Evolutionary conservation across 2,329 filamentous ascomycete genomes (phyloP).

Genomic region (Pseudocercospora musae): DNA sequence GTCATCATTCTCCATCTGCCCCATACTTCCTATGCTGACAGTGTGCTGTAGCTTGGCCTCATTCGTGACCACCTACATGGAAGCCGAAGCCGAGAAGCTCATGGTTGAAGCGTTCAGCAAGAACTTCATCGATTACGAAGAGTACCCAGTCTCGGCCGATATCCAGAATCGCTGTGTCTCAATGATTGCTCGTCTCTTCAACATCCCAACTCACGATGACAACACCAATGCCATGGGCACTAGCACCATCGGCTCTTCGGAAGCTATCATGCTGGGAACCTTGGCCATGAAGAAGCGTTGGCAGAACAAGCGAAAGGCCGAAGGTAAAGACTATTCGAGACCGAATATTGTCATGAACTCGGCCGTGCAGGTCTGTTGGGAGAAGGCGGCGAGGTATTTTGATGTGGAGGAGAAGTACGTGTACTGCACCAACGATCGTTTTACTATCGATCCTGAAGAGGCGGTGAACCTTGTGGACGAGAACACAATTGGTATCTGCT

Average conservation of each 20-base stretch:
- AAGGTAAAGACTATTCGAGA: conserved; percentile 72
- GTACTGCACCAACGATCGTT: conserved; percentile 60
- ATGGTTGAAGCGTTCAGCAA: conserved; percentile 87
- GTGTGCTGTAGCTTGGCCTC: conserved; percentile 67
- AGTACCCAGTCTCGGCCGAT: conserved; percentile 50
- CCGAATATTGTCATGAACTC: conserved; percentile 96
- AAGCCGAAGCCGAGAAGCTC: conserved; percentile 92
- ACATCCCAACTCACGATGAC: conserved; percentile 61
- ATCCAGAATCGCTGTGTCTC: conserved; percentile 78
- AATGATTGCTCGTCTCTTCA: conserved; percentile 79
- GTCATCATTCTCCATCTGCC: conserved; percentile 43
- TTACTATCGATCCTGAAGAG: conserved; percentile 62
- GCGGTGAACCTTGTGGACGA: conserved; percentile 62
- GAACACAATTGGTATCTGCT: conserved; percentile 85
- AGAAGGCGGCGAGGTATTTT: conserved; percentile 61
- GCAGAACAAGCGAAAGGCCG: conserved; percentile 80
- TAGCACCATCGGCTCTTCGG: conserved; percentile 83
- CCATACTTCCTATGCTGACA: neutral
- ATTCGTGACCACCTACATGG: conserved; percentile 97
- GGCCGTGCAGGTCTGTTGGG: conserved; percentile 96
- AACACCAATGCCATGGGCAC: conserved; percentile 73
- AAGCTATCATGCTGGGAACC: conserved; percentile 78
- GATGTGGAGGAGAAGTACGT: conserved; percentile 87
- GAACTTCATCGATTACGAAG: conserved; percentile 68
- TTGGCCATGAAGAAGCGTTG: conserved; percentile 95